Conservation (phyloP, 179 eudicot species). For the Carnegiea gigantea region DNA sequence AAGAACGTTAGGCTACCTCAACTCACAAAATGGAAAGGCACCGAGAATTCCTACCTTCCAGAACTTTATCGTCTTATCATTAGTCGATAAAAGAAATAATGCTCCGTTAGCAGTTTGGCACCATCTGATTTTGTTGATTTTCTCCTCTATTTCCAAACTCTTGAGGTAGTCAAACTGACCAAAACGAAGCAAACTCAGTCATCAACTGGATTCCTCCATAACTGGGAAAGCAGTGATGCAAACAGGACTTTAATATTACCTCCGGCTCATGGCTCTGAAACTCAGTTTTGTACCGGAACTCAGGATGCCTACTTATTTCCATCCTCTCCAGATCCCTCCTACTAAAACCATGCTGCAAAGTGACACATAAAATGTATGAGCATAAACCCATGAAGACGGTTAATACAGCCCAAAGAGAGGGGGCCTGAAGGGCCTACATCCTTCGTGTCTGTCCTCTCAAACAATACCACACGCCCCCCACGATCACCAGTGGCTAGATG, state of each 20-base stretch:
- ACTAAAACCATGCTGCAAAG: conserved; percentile 57
- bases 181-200: conserved; percentile 17
- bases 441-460: conserved; percentile 53
- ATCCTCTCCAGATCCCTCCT: conserved; percentile 77
- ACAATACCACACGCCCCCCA: conserved; percentile 57
- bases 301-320: conserved; percentile 75
- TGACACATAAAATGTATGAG: conserved; percentile 10
- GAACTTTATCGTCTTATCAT: conserved; percentile 75
- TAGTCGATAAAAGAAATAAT: conserved; percentile 73
- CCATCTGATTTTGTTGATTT: conserved; percentile 85
- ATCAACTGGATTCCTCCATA: conserved; percentile 6
- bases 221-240: conserved; percentile 8
- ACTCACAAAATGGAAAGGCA: background rate
- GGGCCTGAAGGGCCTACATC: conserved; percentile 34
- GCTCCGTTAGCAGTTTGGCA: conserved; percentile 76
- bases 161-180: conserved; percentile 82
- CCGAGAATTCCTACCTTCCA: conserved; percentile 60
- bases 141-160: conserved; percentile 91
- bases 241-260: conserved; percentile 34
- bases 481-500: conserved; percentile 60
- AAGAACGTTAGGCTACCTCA: background rate
- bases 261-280: conserved; percentile 97
- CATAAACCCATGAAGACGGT: background rate
- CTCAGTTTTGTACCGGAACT: conserved; percentile 92
- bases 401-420: conserved; percentile 1